Percentiles rank a stretch among this genome's conserved stretches.
phyloP scores from a whole-genome alignment of 345 rosid species.

The Euphorbia peplus region DNA sequence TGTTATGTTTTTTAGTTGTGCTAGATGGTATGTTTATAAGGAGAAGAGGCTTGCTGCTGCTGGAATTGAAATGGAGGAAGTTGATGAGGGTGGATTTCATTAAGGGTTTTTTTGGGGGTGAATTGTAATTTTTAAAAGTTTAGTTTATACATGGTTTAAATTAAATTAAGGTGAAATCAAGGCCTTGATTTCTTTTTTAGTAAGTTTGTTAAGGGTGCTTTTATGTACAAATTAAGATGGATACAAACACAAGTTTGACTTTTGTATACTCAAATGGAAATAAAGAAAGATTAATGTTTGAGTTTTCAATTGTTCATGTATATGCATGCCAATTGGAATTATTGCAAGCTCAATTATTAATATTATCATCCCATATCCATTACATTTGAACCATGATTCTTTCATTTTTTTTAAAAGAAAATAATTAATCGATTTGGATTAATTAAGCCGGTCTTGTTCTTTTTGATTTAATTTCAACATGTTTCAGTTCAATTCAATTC shows the following conservation, averaged over 20 bases:
- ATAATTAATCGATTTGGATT: no score
- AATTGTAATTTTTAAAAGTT: background rate
- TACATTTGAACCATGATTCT: no score
- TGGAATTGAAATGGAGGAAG: conserved; percentile 70
- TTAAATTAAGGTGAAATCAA: background rate
- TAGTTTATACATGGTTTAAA: background rate
- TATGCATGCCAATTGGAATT: background rate
- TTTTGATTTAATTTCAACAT: no score
- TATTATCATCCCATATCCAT: no score
- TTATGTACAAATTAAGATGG: background rate
- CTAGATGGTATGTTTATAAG: conserved; percentile 92
- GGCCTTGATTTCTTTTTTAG: background rate
- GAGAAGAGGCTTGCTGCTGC: conserved; percentile 69
- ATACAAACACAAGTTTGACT: background rate
- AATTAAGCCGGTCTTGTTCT: no score
- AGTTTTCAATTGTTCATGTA: background rate
- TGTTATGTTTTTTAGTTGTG: conserved; percentile 45
- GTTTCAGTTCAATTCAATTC: no score
- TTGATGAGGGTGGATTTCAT: conserved; percentile 41
- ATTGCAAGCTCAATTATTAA: no score
- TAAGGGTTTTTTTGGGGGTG: background rate
- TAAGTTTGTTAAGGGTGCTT: conserved; percentile 13
- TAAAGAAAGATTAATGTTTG: background rate
- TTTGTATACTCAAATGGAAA: background rate
- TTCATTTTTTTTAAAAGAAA: no score